Percentiles rank a stretch among this genome's conserved stretches.
phyloP scores from a whole-genome alignment of 2,329 filamentous ascomycete species.

The Cytospora piceae region DNA sequence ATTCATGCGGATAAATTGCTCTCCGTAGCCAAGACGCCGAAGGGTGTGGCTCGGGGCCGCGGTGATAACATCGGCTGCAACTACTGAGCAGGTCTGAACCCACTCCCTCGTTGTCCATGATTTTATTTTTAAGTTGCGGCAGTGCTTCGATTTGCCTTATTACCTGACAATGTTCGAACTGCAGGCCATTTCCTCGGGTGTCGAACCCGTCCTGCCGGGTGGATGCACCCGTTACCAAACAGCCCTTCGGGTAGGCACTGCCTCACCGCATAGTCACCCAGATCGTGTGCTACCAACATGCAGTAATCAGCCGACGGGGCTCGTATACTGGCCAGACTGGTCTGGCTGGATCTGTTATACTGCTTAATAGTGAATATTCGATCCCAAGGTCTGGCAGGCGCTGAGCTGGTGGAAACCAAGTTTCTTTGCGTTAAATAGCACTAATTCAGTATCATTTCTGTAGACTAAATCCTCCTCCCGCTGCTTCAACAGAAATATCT shows the following conservation, averaged over 20 bases:
- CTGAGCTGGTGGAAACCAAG: not conserved
- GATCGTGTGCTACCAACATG: not conserved
- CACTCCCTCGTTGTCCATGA: not conserved
- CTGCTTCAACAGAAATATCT: not conserved
- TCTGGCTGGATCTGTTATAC: not conserved
- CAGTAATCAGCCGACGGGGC: not conserved
- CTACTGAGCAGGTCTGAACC: not conserved
- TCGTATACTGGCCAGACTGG: not conserved
- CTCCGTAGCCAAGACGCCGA: not conserved
- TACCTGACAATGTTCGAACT: not conserved
- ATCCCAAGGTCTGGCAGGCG: not conserved
- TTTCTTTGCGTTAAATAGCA: not conserved
- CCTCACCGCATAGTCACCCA: not conserved
- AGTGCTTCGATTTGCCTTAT: not conserved
- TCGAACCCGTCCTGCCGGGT: not conserved
- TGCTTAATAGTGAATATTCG: not conserved
- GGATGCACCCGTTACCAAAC: not conserved
- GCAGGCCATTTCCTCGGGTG: not conserved
- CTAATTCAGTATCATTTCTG: not conserved
- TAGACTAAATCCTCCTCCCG: not conserved
- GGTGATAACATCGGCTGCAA: no score
- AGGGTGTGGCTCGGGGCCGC: not conserved
- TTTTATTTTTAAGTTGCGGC: not conserved
- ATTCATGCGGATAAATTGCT: not conserved
- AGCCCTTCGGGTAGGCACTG: conserved; percentile 1